phyloP scores from a whole-genome alignment of 352 stramenopile genomes.

The Phytophthora agathidicida region DNA sequence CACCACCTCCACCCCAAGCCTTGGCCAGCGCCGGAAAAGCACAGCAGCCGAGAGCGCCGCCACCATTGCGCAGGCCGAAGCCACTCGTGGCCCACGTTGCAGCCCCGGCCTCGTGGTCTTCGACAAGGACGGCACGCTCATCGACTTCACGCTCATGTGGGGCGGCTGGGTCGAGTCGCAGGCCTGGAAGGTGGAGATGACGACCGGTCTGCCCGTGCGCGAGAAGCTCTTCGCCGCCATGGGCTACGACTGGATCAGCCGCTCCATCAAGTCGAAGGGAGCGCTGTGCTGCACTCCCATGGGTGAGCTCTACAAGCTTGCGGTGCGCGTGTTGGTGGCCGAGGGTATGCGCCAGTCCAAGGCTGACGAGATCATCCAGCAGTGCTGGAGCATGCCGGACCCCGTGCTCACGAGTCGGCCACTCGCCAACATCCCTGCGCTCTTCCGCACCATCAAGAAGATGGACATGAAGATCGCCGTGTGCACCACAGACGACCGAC shows the following conservation, averaged over 20 bases:
- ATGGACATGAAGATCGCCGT: constrained; percentile 91
- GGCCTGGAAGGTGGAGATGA: constrained; percentile 88
- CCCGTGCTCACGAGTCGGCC: constrained; percentile 74
- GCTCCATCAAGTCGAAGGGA: constrained; percentile 83
- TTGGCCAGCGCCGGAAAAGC: constrained; percentile 25
- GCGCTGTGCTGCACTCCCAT: constrained; percentile 87
- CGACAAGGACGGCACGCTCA: constrained; percentile 91
- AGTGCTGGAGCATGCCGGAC: constrained; percentile 88
- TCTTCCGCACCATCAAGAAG: constrained; percentile 86
- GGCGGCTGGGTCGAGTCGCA: constrained; percentile 87
- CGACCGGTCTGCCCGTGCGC: constrained; percentile 68
- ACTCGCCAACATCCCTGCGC: constrained; percentile 68
- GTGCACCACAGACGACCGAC: constrained; percentile 86
- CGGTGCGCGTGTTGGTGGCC: constrained; percentile 70
- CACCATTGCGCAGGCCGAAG: constrained; percentile 28
- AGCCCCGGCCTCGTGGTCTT: constrained; percentile 84
- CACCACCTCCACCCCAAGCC: constrained; percentile 1
- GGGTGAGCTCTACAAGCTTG: constrained; percentile 86
- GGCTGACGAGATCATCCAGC: constrained; percentile 66
- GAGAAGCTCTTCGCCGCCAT: constrained; percentile 89
- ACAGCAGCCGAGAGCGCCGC: constrained; percentile 34
- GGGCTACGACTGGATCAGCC: constrained; percentile 87
- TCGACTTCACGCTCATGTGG: constrained; percentile 93
- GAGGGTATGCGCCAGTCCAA: constrained; percentile 72
- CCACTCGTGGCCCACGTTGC: constrained; percentile 41